Base-by-base conservation (phyloP, 1,139 yeast genomes). In the Kazachstania sp. region DNA sequence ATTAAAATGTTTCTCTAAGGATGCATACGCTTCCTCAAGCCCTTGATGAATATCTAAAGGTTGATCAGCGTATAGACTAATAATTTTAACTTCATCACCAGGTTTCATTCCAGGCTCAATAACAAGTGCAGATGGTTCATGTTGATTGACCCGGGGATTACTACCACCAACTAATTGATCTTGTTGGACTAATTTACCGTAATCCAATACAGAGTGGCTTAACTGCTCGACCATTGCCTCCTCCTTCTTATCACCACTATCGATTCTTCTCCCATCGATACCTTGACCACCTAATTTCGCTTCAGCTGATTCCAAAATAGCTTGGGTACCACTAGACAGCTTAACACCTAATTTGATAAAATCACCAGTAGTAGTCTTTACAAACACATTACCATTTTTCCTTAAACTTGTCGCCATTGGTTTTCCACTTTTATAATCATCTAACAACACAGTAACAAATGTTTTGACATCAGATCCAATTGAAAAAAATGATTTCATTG, bases 311-410 rank as follows among this genome's bases (percentile, higher is more conserved):
- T 88, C 97, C 45, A 90, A 68, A 11, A 86, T 66, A 0, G 81
- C 80, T 61, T 88, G 97, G 0, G 97, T 86, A 0, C 97, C 97
- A 4, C 90, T 83, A 1, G 95, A 94, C 34, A 90, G 62, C 57
- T 84, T 86, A 0, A 86, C 95, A 0, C 97, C 96, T 45, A 92
- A 70, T 56, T 83, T 82, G 39, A 90, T 71, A 36, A 90, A 66
- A 63, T 90, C 97, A 49, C 82, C 83, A 2, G 95, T 79, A 0
- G 97, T 84, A 11, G 83, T 81, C 55, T 77, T 80, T 1, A 92
- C 81, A 66, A 92, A 87, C n/a, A 81, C 74, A 43, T 71, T 67
- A 0, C 95, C 83, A 1, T 95, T 95, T 52, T 83, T 81, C 56
- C 84, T 87, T 4, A 90, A 54, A 53, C 95, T 79, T 55, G 87